Evolutionary conservation across 2,329 filamentous ascomycete genomes (phyloP).

Genomic region (Periconia sp.): DNA sequence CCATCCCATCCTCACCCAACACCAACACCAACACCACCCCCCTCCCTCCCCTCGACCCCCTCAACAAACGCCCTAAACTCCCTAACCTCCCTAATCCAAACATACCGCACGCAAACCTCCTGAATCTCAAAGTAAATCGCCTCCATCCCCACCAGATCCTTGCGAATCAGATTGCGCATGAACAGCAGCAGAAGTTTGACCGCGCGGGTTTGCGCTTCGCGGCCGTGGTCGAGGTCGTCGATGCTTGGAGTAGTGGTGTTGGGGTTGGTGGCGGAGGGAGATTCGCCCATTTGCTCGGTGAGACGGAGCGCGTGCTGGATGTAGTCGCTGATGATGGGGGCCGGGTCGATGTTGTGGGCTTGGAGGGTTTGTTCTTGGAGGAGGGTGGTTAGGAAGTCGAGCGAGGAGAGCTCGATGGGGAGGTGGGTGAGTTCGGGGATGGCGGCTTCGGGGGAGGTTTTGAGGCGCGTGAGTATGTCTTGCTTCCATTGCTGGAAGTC

Average conservation of each 20-base stretch:
- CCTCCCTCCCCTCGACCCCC: conserved; percentile 11
- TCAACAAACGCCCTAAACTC: conserved; percentile 40
- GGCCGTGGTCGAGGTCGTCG: conserved; percentile 23
- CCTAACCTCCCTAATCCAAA: conserved; percentile 45
- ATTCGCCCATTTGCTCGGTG: conserved; percentile 33
- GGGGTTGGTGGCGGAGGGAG: conserved; percentile 14
- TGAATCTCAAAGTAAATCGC: conserved; percentile 44
- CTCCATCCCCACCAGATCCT: conserved; percentile 30
- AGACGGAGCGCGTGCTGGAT: conserved; percentile 42
- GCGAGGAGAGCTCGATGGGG: conserved; percentile 38
- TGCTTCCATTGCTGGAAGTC: conserved; percentile 24
- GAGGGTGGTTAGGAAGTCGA: conserved; percentile 44
- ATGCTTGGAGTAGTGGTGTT: too few species aligned
- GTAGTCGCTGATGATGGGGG: conserved; percentile 35
- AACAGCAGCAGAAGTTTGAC: conserved; percentile 42
- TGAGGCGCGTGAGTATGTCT: conserved; percentile 19
- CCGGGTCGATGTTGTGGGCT: conserved; percentile 26
- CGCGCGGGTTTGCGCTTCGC: conserved; percentile 40
- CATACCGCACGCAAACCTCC: conserved; percentile 44
- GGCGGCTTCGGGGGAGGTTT: conserved; percentile 22
- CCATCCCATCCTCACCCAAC: neutral
- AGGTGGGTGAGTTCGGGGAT: conserved; percentile 36
- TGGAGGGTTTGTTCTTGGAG: conserved; percentile 28
- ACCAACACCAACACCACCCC: neutral
- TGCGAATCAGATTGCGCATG: conserved; percentile 40